phyloP scores from a whole-genome alignment of 306 rosid species.

The Potentilla sterilis region DNA sequence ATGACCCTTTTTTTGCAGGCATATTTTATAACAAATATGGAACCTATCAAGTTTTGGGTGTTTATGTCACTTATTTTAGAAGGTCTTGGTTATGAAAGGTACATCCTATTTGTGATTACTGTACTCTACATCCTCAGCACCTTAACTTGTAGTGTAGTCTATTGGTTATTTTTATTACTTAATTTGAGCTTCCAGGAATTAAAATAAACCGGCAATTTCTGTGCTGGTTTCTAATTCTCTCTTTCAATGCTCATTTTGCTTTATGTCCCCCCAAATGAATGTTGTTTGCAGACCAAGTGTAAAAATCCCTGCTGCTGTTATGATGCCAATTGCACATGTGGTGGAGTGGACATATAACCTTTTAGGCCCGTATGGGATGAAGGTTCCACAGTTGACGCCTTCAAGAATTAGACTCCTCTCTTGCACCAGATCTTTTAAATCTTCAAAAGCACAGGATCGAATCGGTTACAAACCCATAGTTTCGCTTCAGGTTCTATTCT shows the following conservation, averaged over 20 bases:
- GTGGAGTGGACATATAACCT: slow-evolving; percentile 76
- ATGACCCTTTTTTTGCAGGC: slow-evolving; percentile 54
- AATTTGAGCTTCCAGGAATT: not conserved
- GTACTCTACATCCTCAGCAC: not conserved
- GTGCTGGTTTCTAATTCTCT: not conserved
- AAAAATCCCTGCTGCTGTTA: slow-evolving; percentile 68
- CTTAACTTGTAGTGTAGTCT: not conserved
- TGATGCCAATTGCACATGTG: slow-evolving; percentile 89
- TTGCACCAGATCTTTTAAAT: slow-evolving; percentile 80
- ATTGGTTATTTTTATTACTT: not conserved
- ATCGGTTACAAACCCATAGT: slow-evolving; percentile 76
- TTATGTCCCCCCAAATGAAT: slow-evolving; percentile 32
- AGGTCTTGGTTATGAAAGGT: slow-evolving; percentile 95
- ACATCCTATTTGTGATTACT: slow-evolving; percentile 3
- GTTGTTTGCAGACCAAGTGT: slow-evolving; percentile 78
- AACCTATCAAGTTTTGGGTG: slow-evolving; percentile 92
- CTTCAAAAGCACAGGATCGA: slow-evolving; percentile 82
- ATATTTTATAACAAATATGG: slow-evolving; percentile 92
- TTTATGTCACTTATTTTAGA: slow-evolving; percentile 71
- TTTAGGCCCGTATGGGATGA: slow-evolving; percentile 94
- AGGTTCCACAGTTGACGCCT: slow-evolving; percentile 94
- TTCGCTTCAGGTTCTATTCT: slow-evolving; percentile 64
- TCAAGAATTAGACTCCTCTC: slow-evolving; percentile 87
- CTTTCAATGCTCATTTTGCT: not conserved
- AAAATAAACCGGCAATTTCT: not conserved